These are phyloP conservation scores for Ophiostoma quercus DNA, from an alignment of 2,329 filamentous ascomycete species.

Conservation along the genomic window DNA sequence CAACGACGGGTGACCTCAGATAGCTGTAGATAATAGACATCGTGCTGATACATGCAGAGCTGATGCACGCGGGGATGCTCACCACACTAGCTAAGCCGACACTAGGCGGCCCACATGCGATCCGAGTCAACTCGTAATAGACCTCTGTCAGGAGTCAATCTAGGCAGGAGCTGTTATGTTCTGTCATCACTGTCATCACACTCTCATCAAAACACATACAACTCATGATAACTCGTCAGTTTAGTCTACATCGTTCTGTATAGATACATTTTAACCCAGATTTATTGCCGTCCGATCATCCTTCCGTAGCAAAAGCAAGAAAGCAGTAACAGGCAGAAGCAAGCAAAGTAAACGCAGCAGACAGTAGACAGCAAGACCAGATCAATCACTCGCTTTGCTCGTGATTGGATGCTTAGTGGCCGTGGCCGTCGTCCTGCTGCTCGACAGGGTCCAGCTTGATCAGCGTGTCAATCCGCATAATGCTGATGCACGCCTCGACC, in stretches of 20 bases:
- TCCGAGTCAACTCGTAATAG: not conserved
- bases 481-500: slow-evolving; percentile 96
- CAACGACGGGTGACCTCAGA: not conserved
- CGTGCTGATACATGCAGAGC: not conserved
- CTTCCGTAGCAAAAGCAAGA: slow-evolving; percentile 2
- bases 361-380: too few relatives aligned
- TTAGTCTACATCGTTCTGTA: slow-evolving; percentile 9
- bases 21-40: not conserved
- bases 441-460: slow-evolving; percentile 96
- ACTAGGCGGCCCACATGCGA: slow-evolving; percentile 25
- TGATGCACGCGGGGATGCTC: not conserved
- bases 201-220: not conserved
- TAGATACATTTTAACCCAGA: slow-evolving; percentile 7
- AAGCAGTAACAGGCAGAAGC: too few relatives aligned
- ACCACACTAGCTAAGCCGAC: slow-evolving; percentile 27
- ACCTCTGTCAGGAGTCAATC: not conserved
- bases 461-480: slow-evolving; percentile 98
- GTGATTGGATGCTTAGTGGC: slow-evolving; percentile 52
- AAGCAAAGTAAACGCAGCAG: too few relatives aligned
- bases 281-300: slow-evolving; percentile 9
- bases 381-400: too few relatives aligned
- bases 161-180: not conserved
- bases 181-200: not conserved
- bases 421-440: slow-evolving; percentile 75
- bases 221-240: not conserved